Base-by-base conservation (phyloP, 345 rosid genomes). In the Geranium brycei region DNA sequence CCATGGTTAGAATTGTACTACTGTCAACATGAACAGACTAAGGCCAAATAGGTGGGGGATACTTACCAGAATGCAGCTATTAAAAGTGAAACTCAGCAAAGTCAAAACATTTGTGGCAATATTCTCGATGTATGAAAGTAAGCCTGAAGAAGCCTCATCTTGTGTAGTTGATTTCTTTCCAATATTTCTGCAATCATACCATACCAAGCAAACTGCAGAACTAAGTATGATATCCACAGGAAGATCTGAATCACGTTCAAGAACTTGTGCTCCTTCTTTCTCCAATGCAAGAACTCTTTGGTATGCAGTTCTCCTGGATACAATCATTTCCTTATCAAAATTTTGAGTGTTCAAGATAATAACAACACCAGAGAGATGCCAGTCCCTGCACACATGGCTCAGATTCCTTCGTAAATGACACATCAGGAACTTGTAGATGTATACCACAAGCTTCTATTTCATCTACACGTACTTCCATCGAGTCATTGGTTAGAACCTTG, bases 31-130 rank as follows among this genome's bases (percentile, higher is more conserved):
- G 31, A 15, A 62, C 32, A 40, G 38, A 60, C 18, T 31, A 55
- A 51, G 18, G 73, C 18, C 30, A 31, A 62, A 19, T 32, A 64
- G 19, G 19, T 38, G 19, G 57, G 28, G 3, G 59, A 63, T 57
- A 73, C 41, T 75, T 88, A 91, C 99, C 92, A 90, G 80, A 77
- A 90, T 78, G 80, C 97, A 90, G 82, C 75, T 73, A 64, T 81
- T 81, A 78, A 93, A 90, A 78, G 79, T 57, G 70, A 83, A 87
- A 78, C 99, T 93, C 79, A 90, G 79, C 68, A 81, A 65, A 15
- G 85, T 83, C 79, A 93, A 77, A 65, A 88, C 78, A 73, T 85
- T 85, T 57, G 95, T 78, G 30, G 97, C 97, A 31, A 93, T 80
- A 72, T 86, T 78, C 79, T 86, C 95, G 58, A 86, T 74, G 72